Percentiles rank a stretch among this genome's conserved stretches.
These are phyloP conservation scores for Aspergillus avenaceus DNA, from an alignment of 495 filamentous ascomycete species.

Conservation along the genomic window DNA sequence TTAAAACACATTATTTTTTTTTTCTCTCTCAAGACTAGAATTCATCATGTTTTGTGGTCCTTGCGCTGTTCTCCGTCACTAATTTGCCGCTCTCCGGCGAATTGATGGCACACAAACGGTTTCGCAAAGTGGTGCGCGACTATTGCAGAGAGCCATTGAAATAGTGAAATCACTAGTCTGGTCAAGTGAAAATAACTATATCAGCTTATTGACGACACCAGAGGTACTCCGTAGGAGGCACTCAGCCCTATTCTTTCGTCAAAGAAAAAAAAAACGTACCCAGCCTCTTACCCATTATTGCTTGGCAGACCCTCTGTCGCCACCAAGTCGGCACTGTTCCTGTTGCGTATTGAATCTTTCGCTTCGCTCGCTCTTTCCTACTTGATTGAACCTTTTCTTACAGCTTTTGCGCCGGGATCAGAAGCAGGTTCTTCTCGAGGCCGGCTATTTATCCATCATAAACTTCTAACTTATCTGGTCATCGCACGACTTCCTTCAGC, in stretches of 20 bases:
- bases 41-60: conserved; percentile 29
- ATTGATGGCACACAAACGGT: conserved; percentile 35
- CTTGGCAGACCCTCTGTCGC: not conserved
- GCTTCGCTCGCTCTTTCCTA: not conserved
- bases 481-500: conserved; percentile 2
- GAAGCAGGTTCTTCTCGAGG: conserved; percentile 19
- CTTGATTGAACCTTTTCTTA: not conserved
- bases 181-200: not conserved
- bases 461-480: not conserved
- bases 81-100: conserved; percentile 22
- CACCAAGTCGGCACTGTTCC: not conserved
- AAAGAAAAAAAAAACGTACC: too few species aligned
- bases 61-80: conserved; percentile 24
- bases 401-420: conserved; percentile 1
- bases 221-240: not conserved
- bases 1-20: not conserved
- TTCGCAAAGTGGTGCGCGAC: conserved; percentile 29
- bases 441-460: conserved; percentile 1
- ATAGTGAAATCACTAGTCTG: conserved; percentile 27
- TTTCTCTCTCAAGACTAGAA: not conserved
- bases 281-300: not conserved
- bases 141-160: conserved; percentile 27
- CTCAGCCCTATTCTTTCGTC: conserved; percentile 1
- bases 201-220: not conserved
- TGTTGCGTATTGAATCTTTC: not conserved